phyloP scores from a whole-genome alignment of 2,329 filamentous ascomycete species.

The Akanthomyces uredinophilus region DNA sequence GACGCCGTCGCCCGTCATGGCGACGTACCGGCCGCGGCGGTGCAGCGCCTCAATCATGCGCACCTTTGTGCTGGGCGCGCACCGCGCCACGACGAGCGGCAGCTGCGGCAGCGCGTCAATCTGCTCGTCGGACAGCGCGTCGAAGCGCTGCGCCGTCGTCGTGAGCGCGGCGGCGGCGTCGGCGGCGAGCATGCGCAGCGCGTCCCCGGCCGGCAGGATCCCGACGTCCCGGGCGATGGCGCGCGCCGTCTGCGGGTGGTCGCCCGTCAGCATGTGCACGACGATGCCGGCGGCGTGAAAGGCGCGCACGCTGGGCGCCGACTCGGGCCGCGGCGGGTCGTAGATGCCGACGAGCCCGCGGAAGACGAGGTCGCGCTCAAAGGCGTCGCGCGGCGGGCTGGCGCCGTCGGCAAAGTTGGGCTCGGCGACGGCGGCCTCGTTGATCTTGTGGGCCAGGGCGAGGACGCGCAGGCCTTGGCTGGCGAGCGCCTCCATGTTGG shows the following conservation, averaged over 20 bases:
- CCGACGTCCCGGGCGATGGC: constrained; percentile 57
- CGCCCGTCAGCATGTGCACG: constrained; percentile 62
- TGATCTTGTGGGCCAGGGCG: constrained; percentile 44
- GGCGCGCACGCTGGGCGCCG: constrained; percentile 45
- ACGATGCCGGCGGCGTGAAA: constrained; percentile 55
- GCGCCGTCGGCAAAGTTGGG: constrained; percentile 25
- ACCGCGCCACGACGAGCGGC: constrained; percentile 65
- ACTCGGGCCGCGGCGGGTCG: constrained; percentile 62
- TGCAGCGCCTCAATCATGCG: constrained; percentile 72
- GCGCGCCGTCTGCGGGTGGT: constrained; percentile 56
- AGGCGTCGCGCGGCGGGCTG: constrained; percentile 19
- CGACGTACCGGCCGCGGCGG: constrained; percentile 54
- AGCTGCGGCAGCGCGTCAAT: constrained; percentile 58
- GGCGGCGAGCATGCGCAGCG: constrained; percentile 36
- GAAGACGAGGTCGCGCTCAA: constrained; percentile 55
- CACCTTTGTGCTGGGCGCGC: constrained; percentile 65
- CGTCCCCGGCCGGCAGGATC: constrained; percentile 47
- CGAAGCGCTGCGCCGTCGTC: constrained; percentile 60
- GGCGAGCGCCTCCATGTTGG: constrained; percentile 63
- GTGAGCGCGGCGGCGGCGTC: constrained; percentile 53
- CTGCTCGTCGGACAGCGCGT: constrained; percentile 55
- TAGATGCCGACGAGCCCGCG: constrained; percentile 63
- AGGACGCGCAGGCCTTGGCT: constrained; percentile 61
- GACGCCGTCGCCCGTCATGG: constrained; percentile 68
- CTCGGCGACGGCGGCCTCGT: constrained; percentile 16